phyloP scores from a whole-genome alignment of 192 early-diverging fungal species.

The Thoreauomyces humboldtii region DNA sequence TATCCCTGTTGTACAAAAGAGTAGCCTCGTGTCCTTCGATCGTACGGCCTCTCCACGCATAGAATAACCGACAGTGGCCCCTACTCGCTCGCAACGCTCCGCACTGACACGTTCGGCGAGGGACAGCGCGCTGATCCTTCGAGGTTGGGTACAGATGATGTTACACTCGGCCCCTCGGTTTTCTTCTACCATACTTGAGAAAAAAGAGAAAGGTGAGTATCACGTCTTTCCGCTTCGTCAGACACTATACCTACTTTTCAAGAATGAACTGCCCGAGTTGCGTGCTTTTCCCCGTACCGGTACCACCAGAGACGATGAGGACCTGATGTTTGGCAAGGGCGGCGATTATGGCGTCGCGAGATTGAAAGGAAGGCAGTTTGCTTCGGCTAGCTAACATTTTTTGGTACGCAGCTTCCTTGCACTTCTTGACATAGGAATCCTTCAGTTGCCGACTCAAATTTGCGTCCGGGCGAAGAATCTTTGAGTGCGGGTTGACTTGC shows the following conservation, averaged over 20 bases:
- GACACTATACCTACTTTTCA: too few species aligned
- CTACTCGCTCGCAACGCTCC: conserved; percentile 41
- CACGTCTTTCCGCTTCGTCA: too few species aligned
- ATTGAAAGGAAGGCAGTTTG: conserved; percentile 61
- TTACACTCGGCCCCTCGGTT: conserved; percentile 41
- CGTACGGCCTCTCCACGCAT: conserved; percentile 67
- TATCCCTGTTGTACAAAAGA: conserved; percentile 66
- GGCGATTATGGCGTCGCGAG: conserved; percentile 54
- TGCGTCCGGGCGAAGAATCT: too few species aligned
- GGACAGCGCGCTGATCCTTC: conserved; percentile 66
- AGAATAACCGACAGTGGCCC: conserved; percentile 66
- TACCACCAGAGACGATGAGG: conserved; percentile 76
- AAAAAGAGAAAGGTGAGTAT: too few species aligned
- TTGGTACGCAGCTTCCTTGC: conserved; percentile 14
- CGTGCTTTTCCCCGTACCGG: conserved; percentile 59
- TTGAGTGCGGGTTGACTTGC: too few species aligned
- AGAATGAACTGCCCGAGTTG: conserved; percentile 73
- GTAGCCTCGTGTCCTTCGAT: conserved; percentile 25
- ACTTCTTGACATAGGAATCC: neutral
- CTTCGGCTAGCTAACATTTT: conserved; percentile 45
- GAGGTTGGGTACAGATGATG: conserved; percentile 74
- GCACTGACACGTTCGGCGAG: conserved; percentile 57
- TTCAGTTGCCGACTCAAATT: too few species aligned
- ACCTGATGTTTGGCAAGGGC: conserved; percentile 48
- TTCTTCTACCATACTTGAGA: conserved; percentile 40